phyloP scores from a whole-genome alignment of 306 rosid species.

The Fragaria ananassa region DNA sequence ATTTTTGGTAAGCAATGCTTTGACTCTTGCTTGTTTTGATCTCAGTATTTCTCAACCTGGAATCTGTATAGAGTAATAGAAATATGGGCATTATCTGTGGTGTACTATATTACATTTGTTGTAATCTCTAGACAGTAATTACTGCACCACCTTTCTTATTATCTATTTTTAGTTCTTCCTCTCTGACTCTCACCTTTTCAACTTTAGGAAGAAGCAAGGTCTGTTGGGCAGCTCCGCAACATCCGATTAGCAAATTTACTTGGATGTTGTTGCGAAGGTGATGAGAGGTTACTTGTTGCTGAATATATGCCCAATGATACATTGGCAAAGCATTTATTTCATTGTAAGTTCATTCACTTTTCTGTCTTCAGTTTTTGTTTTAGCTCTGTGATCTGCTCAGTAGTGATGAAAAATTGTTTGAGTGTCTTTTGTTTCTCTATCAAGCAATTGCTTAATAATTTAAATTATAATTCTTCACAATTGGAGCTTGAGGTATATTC shows the following conservation, averaged over 20 bases:
- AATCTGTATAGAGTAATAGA: background rate
- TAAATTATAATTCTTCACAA: background rate
- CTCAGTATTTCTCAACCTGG: background rate
- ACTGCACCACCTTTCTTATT: background rate
- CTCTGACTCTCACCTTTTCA: conserved; percentile 16
- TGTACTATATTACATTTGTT: background rate
- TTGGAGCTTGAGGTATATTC: background rate
- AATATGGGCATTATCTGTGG: background rate
- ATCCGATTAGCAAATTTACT: conserved; percentile 78
- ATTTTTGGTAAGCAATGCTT: conserved; percentile 58
- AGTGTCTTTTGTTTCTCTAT: background rate
- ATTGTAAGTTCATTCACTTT: conserved; percentile 57
- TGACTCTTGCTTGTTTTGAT: conserved; percentile 1
- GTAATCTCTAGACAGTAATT: background rate
- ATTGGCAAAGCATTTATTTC: conserved; percentile 92
- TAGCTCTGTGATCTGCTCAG: background rate
- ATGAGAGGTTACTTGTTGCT: conserved; percentile 90
- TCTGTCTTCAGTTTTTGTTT: conserved; percentile 22
- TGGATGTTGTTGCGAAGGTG: conserved; percentile 91
- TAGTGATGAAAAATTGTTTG: background rate
- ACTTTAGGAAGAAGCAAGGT: conserved; percentile 85
- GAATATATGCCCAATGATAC: conserved; percentile 92
- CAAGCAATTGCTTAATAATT: background rate
- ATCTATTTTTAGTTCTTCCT: background rate
- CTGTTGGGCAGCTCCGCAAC: conserved; percentile 87